phyloP scores from a whole-genome alignment of 306 rosid species.

The Luffa aegyptiaca region DNA sequence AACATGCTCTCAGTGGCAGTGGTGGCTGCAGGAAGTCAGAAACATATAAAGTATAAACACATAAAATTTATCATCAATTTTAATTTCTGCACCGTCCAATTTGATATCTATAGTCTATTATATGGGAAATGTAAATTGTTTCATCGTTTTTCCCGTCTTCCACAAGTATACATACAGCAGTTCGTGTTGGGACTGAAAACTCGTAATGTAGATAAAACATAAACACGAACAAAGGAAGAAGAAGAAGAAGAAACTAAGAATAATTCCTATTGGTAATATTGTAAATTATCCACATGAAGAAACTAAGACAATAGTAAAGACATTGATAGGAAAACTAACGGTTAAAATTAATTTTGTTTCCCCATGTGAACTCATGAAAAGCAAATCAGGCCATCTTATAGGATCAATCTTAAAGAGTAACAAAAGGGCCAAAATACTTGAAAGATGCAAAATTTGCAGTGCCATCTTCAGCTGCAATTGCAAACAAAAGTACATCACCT shows the following conservation, averaged over 20 bases:
- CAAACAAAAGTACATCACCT: background rate
- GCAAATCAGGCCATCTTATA: background rate
- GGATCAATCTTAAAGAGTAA: background rate
- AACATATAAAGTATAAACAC: background rate
- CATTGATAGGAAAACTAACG: background rate
- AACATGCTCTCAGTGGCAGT: background rate
- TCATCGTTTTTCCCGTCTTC: background rate
- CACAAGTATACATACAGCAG: background rate
- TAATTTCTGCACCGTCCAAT: background rate
- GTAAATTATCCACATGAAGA: background rate
- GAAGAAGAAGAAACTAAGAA: background rate
- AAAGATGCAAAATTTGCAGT: background rate
- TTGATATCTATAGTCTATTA: background rate
- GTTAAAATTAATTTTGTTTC: background rate
- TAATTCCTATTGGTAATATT: background rate
- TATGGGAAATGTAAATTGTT: background rate
- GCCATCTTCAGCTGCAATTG: conserved; percentile 3
- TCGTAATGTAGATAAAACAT: background rate
- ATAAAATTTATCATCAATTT: too few relatives aligned
- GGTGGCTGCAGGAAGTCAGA: background rate
- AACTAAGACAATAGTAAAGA: background rate
- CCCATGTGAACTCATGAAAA: background rate
- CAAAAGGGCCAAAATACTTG: background rate
- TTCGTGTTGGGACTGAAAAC: background rate
- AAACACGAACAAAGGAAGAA: background rate